Base-by-base conservation (phyloP, 192 early-diverging fungal species). In the Backusella morwellensis region DNA sequence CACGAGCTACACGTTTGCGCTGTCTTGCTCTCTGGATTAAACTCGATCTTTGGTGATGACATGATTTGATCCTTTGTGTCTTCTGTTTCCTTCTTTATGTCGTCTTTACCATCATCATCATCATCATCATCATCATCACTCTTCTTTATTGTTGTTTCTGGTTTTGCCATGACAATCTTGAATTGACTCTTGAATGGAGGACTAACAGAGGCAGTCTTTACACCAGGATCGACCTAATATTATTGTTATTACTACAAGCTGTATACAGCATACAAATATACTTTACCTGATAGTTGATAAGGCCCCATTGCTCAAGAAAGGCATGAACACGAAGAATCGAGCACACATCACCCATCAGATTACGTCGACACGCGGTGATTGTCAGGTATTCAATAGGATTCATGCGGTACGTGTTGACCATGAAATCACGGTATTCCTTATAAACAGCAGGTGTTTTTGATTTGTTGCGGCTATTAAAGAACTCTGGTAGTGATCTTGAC, bases 221-320 rank as follows among this genome's bases (percentile, higher is more conserved):
- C 91, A 72, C 97, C 96, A 3, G 96, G 94, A 81, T 99, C 96
- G 73, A 97, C 92, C 94, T 95, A 32, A 3, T 3, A 32, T 32
- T 3, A 32, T 32, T 32, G 32, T 32, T 32, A 32, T 32, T 32
- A 32, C 2, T 32, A 32, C 0, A 32, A 32, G 32, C 3, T 3
- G 32, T 3, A 32, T 32, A 32, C 3, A 32, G 0, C 0, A 38
- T n/a, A 36, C 38, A 35, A 15, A n/a, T 72, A 40, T 32, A n/a
- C 44, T 32, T 68, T 78, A 95, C 95, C 88, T 99, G 98, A 86
- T 99, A 99, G 85, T 99, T 99, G 78, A 99, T 95, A 40, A 99
- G 84, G 0, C 98, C 98, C 98, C 98, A 99, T 83, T 99, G 97
- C 84, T 99, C 98, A 52, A 99, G 85, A 77, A 99, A 97, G 2